Evolutionary conservation across 805 yeast species (phyloP), one percentile per base, ranked within the genome.

Genomic region (Tetrapisispora iriomotensis): DNA sequence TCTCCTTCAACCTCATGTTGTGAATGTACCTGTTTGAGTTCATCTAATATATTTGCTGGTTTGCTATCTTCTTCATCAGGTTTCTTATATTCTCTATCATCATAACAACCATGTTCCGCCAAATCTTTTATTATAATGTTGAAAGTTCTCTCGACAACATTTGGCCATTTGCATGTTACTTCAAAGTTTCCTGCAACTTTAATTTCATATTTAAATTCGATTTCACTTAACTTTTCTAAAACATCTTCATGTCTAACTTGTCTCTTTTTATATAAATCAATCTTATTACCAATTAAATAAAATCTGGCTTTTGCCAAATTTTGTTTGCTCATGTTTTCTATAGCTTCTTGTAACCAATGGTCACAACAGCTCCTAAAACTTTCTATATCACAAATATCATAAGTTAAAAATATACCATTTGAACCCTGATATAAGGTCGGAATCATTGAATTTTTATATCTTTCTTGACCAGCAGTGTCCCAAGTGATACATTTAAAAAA

Each of bases 391-490:
- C 67, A 61, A 8, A 69, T 65, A 46, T 70, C 75, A 51, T 68
- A 70, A 1, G 66, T 62, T 19, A 70, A 42, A 12, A 70, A 47
- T 9, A 70, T 59, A 4, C 73, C 74, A 38, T 70, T 64, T 7
- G 73, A 65, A n/a, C 67, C 68, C 49, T 67, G 64, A 47, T 68
- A 70, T 21, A 70, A 40, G 3, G 68, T 59, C 7, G 73, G 71
- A 29, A 67, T 64, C 51, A 60, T 53, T 6, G 68, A 67, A 34
- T 70, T 68, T 43, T 70, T 56, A 42, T 66, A 70, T 37, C 73
- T 54, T 46, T 70, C 74, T 51, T 70, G 74, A 3, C 75, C 75
- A 3, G 75, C 75, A 12, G 74, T 69, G 45, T 69, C 74, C 74
- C 74, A 70, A 38, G 70, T 48, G 8, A 64, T 65, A 12, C 69